phyloP scores from a whole-genome alignment of 1,284 basidiomycete genomes.

The Peniophora sp. region DNA sequence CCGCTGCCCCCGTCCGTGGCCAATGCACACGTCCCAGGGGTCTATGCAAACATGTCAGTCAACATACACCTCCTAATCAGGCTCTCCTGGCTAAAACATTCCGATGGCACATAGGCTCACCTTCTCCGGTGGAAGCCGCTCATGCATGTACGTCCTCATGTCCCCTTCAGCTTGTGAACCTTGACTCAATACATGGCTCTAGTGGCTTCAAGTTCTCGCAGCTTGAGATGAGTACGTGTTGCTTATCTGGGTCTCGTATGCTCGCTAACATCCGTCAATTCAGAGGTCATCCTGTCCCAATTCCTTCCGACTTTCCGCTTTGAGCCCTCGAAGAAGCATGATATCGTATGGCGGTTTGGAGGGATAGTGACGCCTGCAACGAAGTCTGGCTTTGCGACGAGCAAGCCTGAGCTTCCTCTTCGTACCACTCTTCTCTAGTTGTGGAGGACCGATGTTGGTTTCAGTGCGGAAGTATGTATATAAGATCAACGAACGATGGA shows the following conservation, averaged over 20 bases:
- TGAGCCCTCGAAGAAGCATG: background rate
- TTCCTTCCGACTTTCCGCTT: slow-evolving; percentile 4
- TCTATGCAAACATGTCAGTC: background rate
- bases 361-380: background rate
- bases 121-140: slow-evolving; percentile 7
- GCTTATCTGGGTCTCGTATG: background rate
- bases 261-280: background rate
- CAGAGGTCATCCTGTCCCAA: slow-evolving; percentile 5
- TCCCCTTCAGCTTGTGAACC: background rate
- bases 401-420: background rate
- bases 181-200: slow-evolving; percentile 14
- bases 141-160: background rate
- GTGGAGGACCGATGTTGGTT: too few species aligned
- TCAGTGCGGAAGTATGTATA: too few species aligned
- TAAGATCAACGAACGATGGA: too few species aligned
- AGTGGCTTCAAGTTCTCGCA: slow-evolving; percentile 24
- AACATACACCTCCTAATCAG: too few species aligned
- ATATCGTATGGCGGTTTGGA: background rate
- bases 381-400: background rate
- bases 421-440: background rate
- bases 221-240: slow-evolving; percentile 18
- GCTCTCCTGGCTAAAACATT: too few species aligned
- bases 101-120: too few species aligned
- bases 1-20: slow-evolving; percentile 4
- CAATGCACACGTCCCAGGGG: background rate